phyloP scores from a whole-genome alignment of 305 asterid genomes.

The Salvia sclarea region DNA sequence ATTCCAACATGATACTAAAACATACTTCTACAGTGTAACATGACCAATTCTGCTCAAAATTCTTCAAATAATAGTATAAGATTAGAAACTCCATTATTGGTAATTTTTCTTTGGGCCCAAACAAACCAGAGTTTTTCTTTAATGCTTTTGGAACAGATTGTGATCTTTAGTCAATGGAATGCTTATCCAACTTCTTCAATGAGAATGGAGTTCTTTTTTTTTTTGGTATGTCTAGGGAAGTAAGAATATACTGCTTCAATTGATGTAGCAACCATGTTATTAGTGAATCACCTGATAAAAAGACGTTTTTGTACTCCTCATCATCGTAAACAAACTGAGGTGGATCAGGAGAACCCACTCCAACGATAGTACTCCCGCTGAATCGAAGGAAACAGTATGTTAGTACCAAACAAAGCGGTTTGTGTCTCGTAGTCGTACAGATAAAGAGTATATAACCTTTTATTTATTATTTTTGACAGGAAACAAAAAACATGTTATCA shows the following conservation, averaged over 20 bases:
- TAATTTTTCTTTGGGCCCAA: no score
- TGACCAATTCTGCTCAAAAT: no score
- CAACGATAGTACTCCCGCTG: conserved; percentile 92
- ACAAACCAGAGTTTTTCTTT: background rate
- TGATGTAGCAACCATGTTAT: background rate
- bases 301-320: conserved; percentile 79
- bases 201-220: background rate
- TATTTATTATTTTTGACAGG: background rate
- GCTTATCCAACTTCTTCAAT: background rate
- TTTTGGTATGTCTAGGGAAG: background rate
- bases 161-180: background rate
- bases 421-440: background rate
- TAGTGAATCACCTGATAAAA: conserved; percentile 66
- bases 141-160: background rate
- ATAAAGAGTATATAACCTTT: background rate
- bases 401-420: background rate
- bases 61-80: background rate
- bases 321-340: conserved; percentile 86
- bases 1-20: no score
- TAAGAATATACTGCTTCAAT: background rate
- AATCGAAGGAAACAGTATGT: conserved; percentile 17
- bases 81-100: background rate
- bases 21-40: no score
- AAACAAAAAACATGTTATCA: background rate
- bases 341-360: conserved; percentile 93